Evolutionary conservation across 805 yeast genomes (phyloP).

Genomic region (Saccharomycopsis sp.): DNA sequence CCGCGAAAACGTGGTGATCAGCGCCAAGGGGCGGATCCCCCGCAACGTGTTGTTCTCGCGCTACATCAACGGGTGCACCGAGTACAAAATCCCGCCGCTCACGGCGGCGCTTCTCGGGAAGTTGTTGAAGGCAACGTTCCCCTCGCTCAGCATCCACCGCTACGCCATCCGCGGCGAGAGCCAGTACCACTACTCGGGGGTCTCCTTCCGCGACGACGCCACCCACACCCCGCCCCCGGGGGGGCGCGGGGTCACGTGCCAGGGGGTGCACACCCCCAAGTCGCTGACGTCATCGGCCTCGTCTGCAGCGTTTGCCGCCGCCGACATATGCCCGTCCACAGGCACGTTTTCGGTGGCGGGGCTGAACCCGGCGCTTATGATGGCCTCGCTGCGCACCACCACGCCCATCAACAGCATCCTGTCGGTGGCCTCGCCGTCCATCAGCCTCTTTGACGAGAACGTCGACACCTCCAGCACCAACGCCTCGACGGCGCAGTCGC

Average conservation of each 20-base stretch:
- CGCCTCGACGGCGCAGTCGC: not conserved
- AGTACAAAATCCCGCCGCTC: constrained; percentile 48
- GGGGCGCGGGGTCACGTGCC: not conserved
- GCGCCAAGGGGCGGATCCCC: constrained; percentile 50
- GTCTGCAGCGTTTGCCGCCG: constrained; percentile 7
- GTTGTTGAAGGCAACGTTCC: constrained; percentile 55
- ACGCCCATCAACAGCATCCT: not conserved
- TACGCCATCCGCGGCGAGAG: constrained; percentile 75
- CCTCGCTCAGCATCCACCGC: constrained; percentile 62
- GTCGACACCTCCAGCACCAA: not conserved
- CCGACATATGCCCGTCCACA: not conserved
- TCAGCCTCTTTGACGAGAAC: not conserved
- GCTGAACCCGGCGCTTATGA: not conserved
- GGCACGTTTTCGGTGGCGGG: not conserved
- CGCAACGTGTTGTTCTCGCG: constrained; percentile 62
- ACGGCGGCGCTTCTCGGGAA: constrained; percentile 77
- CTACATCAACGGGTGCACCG: constrained; percentile 52
- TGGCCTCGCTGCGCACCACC: not conserved
- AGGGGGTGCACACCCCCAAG: constrained; percentile 7
- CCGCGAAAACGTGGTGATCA: constrained; percentile 51
- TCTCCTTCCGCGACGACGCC: constrained; percentile 38
- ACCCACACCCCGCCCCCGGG: not conserved
- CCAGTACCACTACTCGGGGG: constrained; percentile 77
- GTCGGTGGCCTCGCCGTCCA: not conserved
- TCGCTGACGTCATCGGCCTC: constrained; percentile 5